Base-by-base conservation (phyloP, 768 basidiomycete genomes). In the Hericium alpestre region DNA sequence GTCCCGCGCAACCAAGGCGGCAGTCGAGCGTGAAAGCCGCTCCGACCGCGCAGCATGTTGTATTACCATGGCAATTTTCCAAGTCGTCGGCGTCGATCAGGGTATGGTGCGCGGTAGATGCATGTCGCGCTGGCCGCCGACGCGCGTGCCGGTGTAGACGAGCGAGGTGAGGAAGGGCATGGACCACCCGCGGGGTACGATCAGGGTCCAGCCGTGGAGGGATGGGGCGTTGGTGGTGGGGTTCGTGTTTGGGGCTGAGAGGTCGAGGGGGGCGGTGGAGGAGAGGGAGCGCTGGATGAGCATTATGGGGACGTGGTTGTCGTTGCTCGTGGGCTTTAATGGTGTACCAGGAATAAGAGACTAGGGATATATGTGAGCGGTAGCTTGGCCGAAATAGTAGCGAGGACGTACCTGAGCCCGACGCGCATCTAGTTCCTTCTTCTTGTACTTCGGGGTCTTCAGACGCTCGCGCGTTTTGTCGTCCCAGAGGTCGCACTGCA, bases 101-200 rank as follows among this genome's bases (percentile, higher is more conserved):
- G 27, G 27, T 32, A 32, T 32, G 27, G 27, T 9, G 27, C 27
- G 27, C 27, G 27, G 27, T 32, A 32, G 27, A 32, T 32, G 27
- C 6, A 32, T 6, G 27, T 97, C 92, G 27, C 85, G 81, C 64
- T 93, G 86, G 2, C 94, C 95, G 5, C 79, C 89, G 16, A 95
- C 78, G 7, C 92, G 85, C 1, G 89, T 90, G 20, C 88, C 87
- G 0, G 93, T 93, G 68, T 82, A 84, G 3, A 78, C 77, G 52
- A 99, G 78, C 2, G 93, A 94, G 41, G 77, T 77, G 60, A 90
- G 82, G 71, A 98, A 92, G 1, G 93, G 77, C 86, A 93, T 95
- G 0, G 81, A 79, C 93, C 93, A 98, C 12, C 91, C 93, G 1
- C 82, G 75, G 3, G 95, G 95, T 37, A 95, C 68, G 49, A 96